Conservation (phyloP, 2,329 filamentous ascomycete species). For the Talaromyces atroroseus region DNA sequence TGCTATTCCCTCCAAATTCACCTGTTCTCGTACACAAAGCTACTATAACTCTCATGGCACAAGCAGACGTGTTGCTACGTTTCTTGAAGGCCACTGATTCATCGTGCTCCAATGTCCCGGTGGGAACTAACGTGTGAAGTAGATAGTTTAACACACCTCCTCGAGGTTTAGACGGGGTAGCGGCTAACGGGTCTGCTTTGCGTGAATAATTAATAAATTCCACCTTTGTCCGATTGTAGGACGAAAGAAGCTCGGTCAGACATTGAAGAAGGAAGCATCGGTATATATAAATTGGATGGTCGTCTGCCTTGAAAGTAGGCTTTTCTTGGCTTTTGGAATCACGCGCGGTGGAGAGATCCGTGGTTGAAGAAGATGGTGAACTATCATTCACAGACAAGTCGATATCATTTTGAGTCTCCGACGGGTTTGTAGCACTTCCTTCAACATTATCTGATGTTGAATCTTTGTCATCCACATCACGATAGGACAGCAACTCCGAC, state of each 20-base stretch:
- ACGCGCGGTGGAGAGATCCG: slow-evolving; percentile 24
- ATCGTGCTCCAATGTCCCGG: slow-evolving; percentile 61
- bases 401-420: slow-evolving; percentile 40
- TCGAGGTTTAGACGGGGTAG: slow-evolving; percentile 88
- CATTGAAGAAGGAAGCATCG: slow-evolving; percentile 92
- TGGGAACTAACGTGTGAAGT: slow-evolving; percentile 68
- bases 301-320: slow-evolving; percentile 76
- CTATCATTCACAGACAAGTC: slow-evolving; percentile 45
- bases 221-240: slow-evolving; percentile 90
- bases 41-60: slow-evolving; percentile 80
- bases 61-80: slow-evolving; percentile 73
- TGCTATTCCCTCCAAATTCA: slow-evolving; percentile 61
- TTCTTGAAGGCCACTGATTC: slow-evolving; percentile 79
- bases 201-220: slow-evolving; percentile 99
- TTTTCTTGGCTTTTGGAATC: slow-evolving; percentile 63
- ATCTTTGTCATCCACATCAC: slow-evolving; percentile 85
- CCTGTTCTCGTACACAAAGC: slow-evolving; percentile 82
- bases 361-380: slow-evolving; percentile 28
- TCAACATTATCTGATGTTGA: slow-evolving; percentile 32
- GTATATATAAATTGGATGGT: slow-evolving; percentile 95
- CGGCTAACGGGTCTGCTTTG: slow-evolving; percentile 74
- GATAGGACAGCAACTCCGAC: slow-evolving; percentile 84
- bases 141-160: slow-evolving; percentile 92
- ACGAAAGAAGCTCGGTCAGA: slow-evolving; percentile 80
- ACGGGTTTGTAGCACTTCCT: slow-evolving; percentile 25